Evolutionary conservation across 2,329 filamentous ascomycete genomes (phyloP), one percentile per base, ranked within the genome.

Genomic region (Cordyceps pruinosa): DNA sequence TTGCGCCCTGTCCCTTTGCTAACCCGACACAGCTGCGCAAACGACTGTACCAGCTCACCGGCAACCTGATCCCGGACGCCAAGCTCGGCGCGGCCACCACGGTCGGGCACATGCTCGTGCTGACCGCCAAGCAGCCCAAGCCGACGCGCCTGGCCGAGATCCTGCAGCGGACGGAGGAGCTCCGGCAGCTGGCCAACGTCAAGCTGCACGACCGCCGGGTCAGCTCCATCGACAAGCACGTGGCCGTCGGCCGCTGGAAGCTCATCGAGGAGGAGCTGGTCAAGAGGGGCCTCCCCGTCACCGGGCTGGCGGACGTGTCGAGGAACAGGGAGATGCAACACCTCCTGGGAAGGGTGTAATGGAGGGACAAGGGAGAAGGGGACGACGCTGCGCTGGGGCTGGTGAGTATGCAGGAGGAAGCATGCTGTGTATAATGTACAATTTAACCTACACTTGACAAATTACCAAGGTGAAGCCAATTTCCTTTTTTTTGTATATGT

Each of bases 11-110:
- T 19, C 8, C 15, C 21, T 9, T n/a, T 47, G 23, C 57, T 58
- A 26, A 58, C 51, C 1, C 39, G 12, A n/a, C 17, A 23, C 63
- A 97, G 92, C 79, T 94, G 62, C 75, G 86, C 66, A 96, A 96
- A 74, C 86, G 90, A 59, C 75, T 91, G 60, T 84, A 87, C 69
- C 88, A 94, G 69, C 78, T 96, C 59, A 92, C 87, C n/a, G 89
- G 90, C 60, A 82, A 85, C 60, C 81, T 83, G 59, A 77, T 96
- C 62, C 78, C 88, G 17, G 93, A 97, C 71, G 76, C 82, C 47
- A 79, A 81, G 63, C 80, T 95, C 60, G 73, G 75, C 50, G 74
- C 76, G 45, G 76, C 84, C 60, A 72, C 70, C 52, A 85, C 78
- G 9, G 75, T 84, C 37, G 74, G 76, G 56, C 70, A 78, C 28